Evolutionary conservation across 2,329 filamentous ascomycete species (phyloP), one percentile per base, ranked within the genome.

Genomic region (Thielaviopsis populi): DNA sequence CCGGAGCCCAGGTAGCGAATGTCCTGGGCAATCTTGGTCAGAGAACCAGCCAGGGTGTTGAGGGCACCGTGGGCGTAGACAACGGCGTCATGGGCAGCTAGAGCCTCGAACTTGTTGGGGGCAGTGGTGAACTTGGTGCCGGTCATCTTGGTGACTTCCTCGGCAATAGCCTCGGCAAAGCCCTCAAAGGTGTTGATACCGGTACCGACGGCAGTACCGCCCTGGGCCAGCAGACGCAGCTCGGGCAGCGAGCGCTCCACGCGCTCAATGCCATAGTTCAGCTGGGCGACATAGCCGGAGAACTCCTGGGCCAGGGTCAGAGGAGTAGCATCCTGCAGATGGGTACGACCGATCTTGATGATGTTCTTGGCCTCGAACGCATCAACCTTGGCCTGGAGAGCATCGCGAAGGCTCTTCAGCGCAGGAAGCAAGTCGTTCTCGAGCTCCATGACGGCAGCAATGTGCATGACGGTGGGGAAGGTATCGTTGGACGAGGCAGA

Each of bases 381-480:
- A 71, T 95, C 85, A 50, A 89, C 85, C 83, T 97, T 97, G 74
- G 83, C 82, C 79, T 96, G 86, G 67, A 99, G 81, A 60, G 90
- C 90, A 68, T 86, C 81, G 68, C 91, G 87, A 64, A 99, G 83
- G 75, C 84, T 90, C 75, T 81, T 85, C 67, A 97, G 81, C 59
- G 90, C 82, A 46, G 94, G 94, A 19, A 97, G 77, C 56, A 99
- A 85, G 70, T 87, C 83, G 72, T 87, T 82, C 78, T 96, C 91
- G 67, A 96, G 82, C 76, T 97, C 94, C 66, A 97, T 83, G 59
- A 97, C 91, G 68, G 92, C 92, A 67, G 94, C 92, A 73, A 99
- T 96, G 81, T 97, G 94, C 94, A 99, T 99, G 74, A 96, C 94
- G 69, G 94, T 97, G 50, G 94, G 94, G 84, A 99, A 99, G 70